Evolutionary conservation across 2,329 filamentous ascomycete species (phyloP), one percentile per base, ranked within the genome.

Genomic region (Penicillium palitans): DNA sequence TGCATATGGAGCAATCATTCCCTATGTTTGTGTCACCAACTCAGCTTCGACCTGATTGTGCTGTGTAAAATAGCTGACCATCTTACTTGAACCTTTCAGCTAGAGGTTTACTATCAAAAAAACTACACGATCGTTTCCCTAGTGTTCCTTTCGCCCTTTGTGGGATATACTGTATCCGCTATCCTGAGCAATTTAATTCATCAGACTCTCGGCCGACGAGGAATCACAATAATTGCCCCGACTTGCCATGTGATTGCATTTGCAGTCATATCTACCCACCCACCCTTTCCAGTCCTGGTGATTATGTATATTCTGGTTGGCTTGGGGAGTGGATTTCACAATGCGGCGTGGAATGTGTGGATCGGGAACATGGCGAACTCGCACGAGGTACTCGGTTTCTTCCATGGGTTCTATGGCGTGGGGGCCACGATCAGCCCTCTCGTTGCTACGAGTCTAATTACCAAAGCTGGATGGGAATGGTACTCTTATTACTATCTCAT

Each of bases 391-490:
- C 81, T 91, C 1, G 90, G 90, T 1, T 80, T 91, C 58, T 74
- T 93, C 27, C 89, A 92, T 70, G 88, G 84, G 0, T 84, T 84
- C 39, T 93, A 91, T 68, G 89, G 89, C 0, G 68, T 90, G 0
- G 90, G 90, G 2, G 63, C 61, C 6, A 65, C 63, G 10, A 37
- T 65, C 3, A 65, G 63, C 37, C 63, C 90, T 0, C 73, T 91
- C 3, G 81, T 91, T 58, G 88, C 89, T 1, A 91, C 90, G 0
- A 82, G 82, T 17, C 85, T 93, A 82, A 83, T 91, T 25, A 86
- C 87, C 0, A 86, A 85, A 65, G 59, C 78, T 76, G 2, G 58
- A 12, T 62, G 58, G 63, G 29, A 55, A 21, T 66, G 63, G 63
- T 64, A 62, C 15, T 52, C 55, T 10, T 64, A 58, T 42, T 65